Conservation (phyloP, 169 alveolate species). For the Plasmodium fragile region DNA sequence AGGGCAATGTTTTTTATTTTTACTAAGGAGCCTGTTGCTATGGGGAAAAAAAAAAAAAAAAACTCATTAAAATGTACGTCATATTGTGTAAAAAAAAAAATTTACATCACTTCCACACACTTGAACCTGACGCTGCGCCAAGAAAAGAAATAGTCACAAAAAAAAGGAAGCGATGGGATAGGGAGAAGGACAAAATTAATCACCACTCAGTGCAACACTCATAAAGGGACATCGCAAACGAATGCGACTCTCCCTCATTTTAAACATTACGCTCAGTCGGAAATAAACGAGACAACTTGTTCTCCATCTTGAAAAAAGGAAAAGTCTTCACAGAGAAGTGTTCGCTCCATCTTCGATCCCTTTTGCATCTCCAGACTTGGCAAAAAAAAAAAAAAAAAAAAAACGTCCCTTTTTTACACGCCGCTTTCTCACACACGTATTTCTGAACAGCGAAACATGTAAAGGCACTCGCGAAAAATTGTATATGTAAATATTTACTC, state of each 20-base stretch:
- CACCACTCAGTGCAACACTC: not conserved
- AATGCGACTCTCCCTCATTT: not conserved
- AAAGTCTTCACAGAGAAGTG: not conserved
- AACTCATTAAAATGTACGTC: not conserved
- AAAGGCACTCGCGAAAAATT: not conserved
- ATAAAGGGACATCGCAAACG: not conserved
- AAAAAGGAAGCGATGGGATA: not conserved
- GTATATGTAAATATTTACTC: not conserved
- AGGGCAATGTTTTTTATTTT: slow-evolving; percentile 42
- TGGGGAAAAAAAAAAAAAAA: not conserved
- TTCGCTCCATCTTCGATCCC: not conserved
- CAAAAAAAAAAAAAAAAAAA: not conserved
- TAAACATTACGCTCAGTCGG: slow-evolving; percentile 47
- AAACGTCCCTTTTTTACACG: not conserved
- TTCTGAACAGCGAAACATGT: not conserved
- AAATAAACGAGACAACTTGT: slow-evolving; percentile 11
- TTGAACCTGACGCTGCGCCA: not conserved
- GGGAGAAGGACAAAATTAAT: not conserved
- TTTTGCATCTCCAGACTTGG: slow-evolving; percentile 11
- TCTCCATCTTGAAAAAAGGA: slow-evolving; percentile 14
- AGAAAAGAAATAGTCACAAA: not conserved
- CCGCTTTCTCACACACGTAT: not conserved
- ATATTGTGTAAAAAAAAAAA: not conserved
- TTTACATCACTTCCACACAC: not conserved
- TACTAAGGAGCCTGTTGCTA: slow-evolving; percentile 71